Evolutionary conservation across 371 early-diverging fungal genomes (phyloP), one percentile per base, ranked within the genome.

Genomic region (Mortierella sp.): DNA sequence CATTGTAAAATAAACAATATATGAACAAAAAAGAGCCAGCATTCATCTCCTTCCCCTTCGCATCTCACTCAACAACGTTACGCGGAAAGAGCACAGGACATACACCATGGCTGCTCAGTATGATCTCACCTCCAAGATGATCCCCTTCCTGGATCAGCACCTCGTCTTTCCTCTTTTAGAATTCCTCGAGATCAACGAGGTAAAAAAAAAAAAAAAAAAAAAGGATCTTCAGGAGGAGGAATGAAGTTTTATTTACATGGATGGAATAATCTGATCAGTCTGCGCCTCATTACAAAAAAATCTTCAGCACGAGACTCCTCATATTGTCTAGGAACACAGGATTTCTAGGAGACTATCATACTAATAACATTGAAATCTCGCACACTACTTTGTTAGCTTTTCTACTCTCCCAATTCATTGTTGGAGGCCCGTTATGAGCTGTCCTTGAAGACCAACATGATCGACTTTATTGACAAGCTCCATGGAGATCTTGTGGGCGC

Each of bases 91-190:
- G 59, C 61, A 62, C 24, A 22, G 28, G 39, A 35, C 61, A 55
- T 40, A 12, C 26, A 60, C 51, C 68, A 90, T 89, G 87, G 86
- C 89, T 83, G 91, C 93, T 59, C 84, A 92, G 78, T 89, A 94
- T 88, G 97, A 97, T 85, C 88, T 96, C 84, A 96, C 96, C 22
- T 73, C 87, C 77, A 90, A 89, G 77, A 94, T 97, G 92, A 92
- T 94, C 70, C 91, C 92, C 40, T 94, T 92, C 88, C 87, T 97
- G 89, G 97, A 97, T 90, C 91, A 95, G 72, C 97, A 97, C 86
- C 91, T 97, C 78, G 93, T 94, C 65, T 92, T 93, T 71, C 97
- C 96, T 55, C 88, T 97, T 74, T 87, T 97, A 51, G 94, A 96
- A 83, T 97, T 96, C 83, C 87, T 96, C 72, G 88, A 89, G 40